Conservation (phyloP, 108 stramenopile species). For the Cylindrotheca fusiformis region DNA sequence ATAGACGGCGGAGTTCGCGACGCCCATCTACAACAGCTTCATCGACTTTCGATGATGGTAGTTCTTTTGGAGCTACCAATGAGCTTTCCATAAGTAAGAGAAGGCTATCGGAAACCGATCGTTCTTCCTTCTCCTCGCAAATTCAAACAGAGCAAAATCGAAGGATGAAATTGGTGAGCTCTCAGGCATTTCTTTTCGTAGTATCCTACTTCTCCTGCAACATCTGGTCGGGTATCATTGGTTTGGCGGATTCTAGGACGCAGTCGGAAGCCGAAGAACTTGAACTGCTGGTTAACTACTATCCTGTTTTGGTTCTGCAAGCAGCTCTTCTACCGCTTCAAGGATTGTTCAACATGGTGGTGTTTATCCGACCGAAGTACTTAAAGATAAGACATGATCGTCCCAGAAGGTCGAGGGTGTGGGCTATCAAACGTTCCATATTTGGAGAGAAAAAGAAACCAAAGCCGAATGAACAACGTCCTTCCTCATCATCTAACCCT, state of each 20-base stretch:
- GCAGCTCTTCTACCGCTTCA: constrained; percentile 25
- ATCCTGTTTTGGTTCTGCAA: constrained; percentile 8
- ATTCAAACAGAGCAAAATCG: neutral
- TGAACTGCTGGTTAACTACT: constrained; percentile 1
- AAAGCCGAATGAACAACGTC: too few relatives aligned
- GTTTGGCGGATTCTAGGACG: neutral
- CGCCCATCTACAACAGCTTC: neutral
- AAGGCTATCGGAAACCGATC: neutral
- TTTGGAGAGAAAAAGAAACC: too few relatives aligned
- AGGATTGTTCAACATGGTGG: constrained; percentile 43
- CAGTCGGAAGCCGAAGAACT: neutral
- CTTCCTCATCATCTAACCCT: too few relatives aligned
- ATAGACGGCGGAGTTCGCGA: neutral
- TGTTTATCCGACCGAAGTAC: constrained; percentile 50
- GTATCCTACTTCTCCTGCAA: neutral
- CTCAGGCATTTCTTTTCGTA: constrained; percentile 13
- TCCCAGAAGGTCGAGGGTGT: neutral
- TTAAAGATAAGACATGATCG: neutral
- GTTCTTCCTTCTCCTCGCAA: too few relatives aligned
- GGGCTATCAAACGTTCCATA: neutral
- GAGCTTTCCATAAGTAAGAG: neutral
- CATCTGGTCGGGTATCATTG: neutral
- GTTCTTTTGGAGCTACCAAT: neutral
- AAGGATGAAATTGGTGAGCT: neutral
- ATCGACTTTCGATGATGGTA: neutral